Base-by-base conservation (phyloP, 441 rosid species). In the Viola pubescens region DNA sequence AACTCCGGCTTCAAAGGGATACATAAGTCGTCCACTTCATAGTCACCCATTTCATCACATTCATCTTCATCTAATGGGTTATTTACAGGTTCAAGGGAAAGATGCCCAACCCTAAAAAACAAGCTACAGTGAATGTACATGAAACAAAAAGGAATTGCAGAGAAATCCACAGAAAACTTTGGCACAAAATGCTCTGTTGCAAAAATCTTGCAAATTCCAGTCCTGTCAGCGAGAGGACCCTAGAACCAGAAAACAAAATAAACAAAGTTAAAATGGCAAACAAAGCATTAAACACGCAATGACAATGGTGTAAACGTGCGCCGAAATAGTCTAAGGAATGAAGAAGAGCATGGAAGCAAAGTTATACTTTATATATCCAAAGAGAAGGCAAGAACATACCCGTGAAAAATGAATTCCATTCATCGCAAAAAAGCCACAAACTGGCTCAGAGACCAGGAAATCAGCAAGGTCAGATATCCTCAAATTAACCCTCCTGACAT, bases 171-270 rank as follows among this genome's bases (percentile, higher is more conserved):
- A 42, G 82, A 78, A 74, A 94, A 81, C 60, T 76, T 54, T 0
- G 99, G 96, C 34, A 74, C 59, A 68, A 45, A 43, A 56, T 71
- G 69, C 62, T 66, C 19, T 39, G 59, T 54, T 59, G 67, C 82
- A 73, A 77, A 86, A 64, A 90, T 62, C 81, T 77, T 85, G 94
- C 95, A 94, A 62, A 82, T 53, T 58, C 86, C 94, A 54, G 62
- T 76, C 57, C 75, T 63, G 64, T 39, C 56, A 38, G 67, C n/a
- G 37, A 79, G 58, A 71, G 78, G 56, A 42, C 77, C 91, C 99
- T 94, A 88, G 68, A 70, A 76, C 5, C 54, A 2, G 40, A 59
- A 62, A 45, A 44, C 7, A 19, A 7, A 48, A 38, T n/a, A 39
- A 48, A 14, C 39, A 48, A 16, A 16, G 11, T 47, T 26, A 1